Percentiles rank a stretch among this genome's conserved stretches.
phyloP scores from a whole-genome alignment of 495 filamentous ascomycete genomes.

The Apiosordaria backusii region DNA sequence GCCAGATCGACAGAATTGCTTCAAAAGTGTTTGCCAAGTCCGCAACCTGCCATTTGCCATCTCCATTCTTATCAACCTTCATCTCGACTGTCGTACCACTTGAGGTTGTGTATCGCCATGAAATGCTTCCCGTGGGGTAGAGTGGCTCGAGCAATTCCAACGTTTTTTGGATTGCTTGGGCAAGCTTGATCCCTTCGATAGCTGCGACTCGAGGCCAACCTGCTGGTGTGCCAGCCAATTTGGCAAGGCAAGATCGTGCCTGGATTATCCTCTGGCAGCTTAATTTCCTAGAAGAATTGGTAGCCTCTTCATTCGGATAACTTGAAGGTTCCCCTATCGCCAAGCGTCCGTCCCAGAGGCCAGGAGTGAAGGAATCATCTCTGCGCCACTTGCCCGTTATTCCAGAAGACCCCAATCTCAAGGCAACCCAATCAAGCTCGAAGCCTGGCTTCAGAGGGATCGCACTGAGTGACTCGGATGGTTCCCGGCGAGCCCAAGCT shows the following conservation, averaged over 20 bases:
- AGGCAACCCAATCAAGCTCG: neutral
- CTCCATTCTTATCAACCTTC: neutral
- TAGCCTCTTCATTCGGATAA: no score
- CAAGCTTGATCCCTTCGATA: neutral
- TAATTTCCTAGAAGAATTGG: no score
- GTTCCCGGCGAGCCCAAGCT: constrained; percentile 44
- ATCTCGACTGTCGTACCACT: neutral
- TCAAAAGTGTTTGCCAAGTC: neutral
- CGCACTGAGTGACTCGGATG: constrained; percentile 27
- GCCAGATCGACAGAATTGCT: neutral
- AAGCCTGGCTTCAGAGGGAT: neutral
- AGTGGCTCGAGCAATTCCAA: neutral
- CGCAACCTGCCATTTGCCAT: neutral
- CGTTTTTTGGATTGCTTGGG: neutral
- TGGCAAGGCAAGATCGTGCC: neutral
- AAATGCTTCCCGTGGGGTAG: no score
- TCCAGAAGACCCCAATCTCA: neutral
- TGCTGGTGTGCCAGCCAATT: neutral
- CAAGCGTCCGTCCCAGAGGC: no score
- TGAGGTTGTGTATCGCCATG: neutral
- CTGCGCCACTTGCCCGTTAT: neutral
- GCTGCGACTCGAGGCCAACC: neutral
- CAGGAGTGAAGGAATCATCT: neutral
- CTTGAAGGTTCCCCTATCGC: no score
- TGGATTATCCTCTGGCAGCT: neutral